Conservation (phyloP, 805 yeast genomes). For the Millerozyma acaciae region DNA sequence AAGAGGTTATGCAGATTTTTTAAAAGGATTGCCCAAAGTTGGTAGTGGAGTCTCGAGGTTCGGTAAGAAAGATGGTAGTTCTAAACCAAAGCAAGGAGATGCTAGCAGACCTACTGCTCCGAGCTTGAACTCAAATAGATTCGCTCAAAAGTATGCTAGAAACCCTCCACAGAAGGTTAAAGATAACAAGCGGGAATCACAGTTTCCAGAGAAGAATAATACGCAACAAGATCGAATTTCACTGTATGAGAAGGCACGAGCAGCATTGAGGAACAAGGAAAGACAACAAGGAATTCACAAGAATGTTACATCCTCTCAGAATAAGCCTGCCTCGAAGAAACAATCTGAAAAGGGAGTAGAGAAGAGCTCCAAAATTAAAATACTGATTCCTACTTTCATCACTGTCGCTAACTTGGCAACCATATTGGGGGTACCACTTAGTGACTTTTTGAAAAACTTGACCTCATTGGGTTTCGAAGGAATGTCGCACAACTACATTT, state of each 20-base stretch:
- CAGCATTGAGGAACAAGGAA: slow-evolving; percentile 7
- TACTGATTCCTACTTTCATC: slow-evolving; percentile 68
- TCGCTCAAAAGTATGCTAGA: slow-evolving; percentile 23
- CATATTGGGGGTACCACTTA: slow-evolving; percentile 61
- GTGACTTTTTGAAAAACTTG: slow-evolving; percentile 55
- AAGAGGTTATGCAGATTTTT: slow-evolving; percentile 12
- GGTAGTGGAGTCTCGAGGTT: slow-evolving; percentile 22
- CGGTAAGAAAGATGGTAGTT: slow-evolving; percentile 10
- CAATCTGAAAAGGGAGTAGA: slow-evolving; percentile 7
- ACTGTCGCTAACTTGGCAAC: slow-evolving; percentile 78
- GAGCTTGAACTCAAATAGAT: too few species aligned
- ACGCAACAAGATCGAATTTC: slow-evolving; percentile 3
- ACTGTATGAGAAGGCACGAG: slow-evolving; percentile 5
- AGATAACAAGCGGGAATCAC: not conserved
- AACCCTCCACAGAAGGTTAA: not conserved
- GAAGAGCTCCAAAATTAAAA: slow-evolving; percentile 19
- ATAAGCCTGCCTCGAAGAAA: slow-evolving; percentile 4
- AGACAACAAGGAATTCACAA: slow-evolving; percentile 3
- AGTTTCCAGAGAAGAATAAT: not conserved
- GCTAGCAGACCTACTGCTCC: too few species aligned
- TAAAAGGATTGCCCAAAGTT: slow-evolving; percentile 25
- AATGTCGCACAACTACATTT: slow-evolving; percentile 68
- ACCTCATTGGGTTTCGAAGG: slow-evolving; percentile 68
- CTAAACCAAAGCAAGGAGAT: too few species aligned
- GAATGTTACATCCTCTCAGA: slow-evolving; percentile 1